Base-by-base conservation (phyloP, 163 green algal species). In the Trebouxia gelatinosa region DNA sequence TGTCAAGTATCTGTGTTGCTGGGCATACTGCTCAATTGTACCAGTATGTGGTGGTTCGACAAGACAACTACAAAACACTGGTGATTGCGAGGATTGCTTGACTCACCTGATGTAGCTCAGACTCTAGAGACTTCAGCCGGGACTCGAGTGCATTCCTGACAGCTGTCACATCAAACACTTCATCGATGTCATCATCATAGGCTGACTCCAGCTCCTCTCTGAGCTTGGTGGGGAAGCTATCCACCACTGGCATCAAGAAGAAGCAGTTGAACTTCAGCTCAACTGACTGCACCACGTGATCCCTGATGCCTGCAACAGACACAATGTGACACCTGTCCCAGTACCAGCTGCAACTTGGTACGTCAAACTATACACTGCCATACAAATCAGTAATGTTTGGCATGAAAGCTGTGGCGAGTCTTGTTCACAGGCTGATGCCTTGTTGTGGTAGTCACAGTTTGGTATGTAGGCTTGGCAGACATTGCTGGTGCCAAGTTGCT, bases 241-340 rank as follows among this genome's bases (percentile, higher is more conserved):
- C 93, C 21, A 98, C 85, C 29, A 98, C 64, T 6, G 94, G 94
- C 94, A 98, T 98, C 46, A 98, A 89, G 91, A 98, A 98, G 90
- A 98, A 98, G 86, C 94, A 98, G 88, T 98, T 98, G 92, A 98
- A 98, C 90, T 97, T 95, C 67, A 94, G 87, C 85, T 94, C 89
- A 67, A 89, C 83, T 26, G 70, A 70, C 78, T 90, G 83, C 43
- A 97, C 90, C 76, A 95, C 87, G 81, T 95, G 88, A 82, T 95
- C 90, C 48, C 92, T 84, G 81, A 97, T 97, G 80, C 92, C 84
- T 89, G 84, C 75, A 35, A 23, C 13, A 32, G 29, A 74, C 48
- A 46, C 21, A 37, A 19, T 54, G 43, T 54, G 9, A 54, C 43
- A 54, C 13, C 43, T 23, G 43, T 13, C 43, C 13, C 43, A 54